Percentiles rank a stretch among this genome's conserved stretches.
These are phyloP conservation scores for Terfezia boudieri DNA, from an alignment of 495 filamentous ascomycete species.

Conservation along the genomic window DNA sequence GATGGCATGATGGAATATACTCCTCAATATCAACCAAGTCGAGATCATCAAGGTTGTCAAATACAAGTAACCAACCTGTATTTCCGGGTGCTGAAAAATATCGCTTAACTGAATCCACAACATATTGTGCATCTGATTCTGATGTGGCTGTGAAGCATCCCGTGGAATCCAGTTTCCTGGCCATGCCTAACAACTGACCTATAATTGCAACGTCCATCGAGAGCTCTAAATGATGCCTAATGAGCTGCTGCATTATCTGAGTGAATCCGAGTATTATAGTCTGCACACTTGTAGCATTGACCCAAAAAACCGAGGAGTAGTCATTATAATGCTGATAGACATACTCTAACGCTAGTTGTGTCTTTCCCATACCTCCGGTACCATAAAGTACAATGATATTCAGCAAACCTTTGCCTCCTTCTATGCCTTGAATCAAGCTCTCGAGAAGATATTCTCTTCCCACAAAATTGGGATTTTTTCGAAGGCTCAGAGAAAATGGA, in stretches of 20 bases:
- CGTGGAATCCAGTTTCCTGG: neutral
- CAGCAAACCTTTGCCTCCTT: neutral
- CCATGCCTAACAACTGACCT: neutral
- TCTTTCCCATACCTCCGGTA: constrained; percentile 7
- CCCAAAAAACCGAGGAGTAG: constrained; percentile 10
- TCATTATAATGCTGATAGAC: neutral
- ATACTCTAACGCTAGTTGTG: constrained; percentile 5
- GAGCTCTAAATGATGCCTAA: neutral
- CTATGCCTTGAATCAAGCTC: neutral
- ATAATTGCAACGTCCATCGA: neutral
- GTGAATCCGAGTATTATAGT: neutral
- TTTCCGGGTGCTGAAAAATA: constrained; percentile 2
- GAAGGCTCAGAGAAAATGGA: constrained; percentile 1
- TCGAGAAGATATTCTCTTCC: neutral
- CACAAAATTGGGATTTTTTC: constrained; percentile 1
- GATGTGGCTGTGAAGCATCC: neutral
- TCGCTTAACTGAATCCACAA: neutral
- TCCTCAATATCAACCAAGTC: constrained; percentile 1
- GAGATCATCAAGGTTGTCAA: constrained; percentile 8
- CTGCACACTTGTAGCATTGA: constrained; percentile 2
- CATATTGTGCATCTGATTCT: neutral
- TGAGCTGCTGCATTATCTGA: neutral
- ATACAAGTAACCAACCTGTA: constrained; percentile 3
- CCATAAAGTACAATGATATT: constrained; percentile 3
- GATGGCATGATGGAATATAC: constrained; percentile 1